Base-by-base conservation (phyloP, 192 early-diverging fungal species). In the Coemansia sp. region DNA sequence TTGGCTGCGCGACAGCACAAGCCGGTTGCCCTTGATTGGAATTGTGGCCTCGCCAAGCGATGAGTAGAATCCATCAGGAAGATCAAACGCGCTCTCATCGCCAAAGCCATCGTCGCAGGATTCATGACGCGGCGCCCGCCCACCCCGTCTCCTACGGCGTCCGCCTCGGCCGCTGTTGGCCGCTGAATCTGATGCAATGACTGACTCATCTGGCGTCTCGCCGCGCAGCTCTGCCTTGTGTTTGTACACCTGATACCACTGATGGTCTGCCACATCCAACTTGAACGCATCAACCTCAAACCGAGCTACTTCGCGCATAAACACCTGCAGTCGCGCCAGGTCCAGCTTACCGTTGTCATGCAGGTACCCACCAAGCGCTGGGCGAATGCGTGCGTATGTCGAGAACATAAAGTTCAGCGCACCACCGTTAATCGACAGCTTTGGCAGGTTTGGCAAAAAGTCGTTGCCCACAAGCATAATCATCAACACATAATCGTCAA, bases 381-480 rank as follows among this genome's bases (percentile, higher is more conserved):
- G 83, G 6, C 78, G 59, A 1, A 88, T 86, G 56, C 97, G 75
- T 16, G 85, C 77, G 10, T 86, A 76, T 74, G 95, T 95, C 90
- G 96, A 99, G 23, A 95, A 87, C 14, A 87, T 82, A 61, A 95
- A 92, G 55, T 92, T 92, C 52, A 99, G 85, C 7, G 96, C 95
- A 35, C 94, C 94, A 77, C 98, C 95, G 54, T 91, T 89, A 51
- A 98, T 98, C 65, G 95, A 92, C 47, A 99, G 82, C 12, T 89
- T 91, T 3, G 96, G 96, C 51, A 99, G 70, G 77, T 96, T 92
- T 2, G 95, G 94, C 67, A 99, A 82, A 65, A 97, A 97, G 78
- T 99, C 97, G 74, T 99, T 99, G 57, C 97, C 97, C 17, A 99
- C 94, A 82, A 99, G 98, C 80, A 96, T 96, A 66, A 89, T 91